phyloP scores from a whole-genome alignment of 352 stramenopile genomes.

The Pythium biforme region DNA sequence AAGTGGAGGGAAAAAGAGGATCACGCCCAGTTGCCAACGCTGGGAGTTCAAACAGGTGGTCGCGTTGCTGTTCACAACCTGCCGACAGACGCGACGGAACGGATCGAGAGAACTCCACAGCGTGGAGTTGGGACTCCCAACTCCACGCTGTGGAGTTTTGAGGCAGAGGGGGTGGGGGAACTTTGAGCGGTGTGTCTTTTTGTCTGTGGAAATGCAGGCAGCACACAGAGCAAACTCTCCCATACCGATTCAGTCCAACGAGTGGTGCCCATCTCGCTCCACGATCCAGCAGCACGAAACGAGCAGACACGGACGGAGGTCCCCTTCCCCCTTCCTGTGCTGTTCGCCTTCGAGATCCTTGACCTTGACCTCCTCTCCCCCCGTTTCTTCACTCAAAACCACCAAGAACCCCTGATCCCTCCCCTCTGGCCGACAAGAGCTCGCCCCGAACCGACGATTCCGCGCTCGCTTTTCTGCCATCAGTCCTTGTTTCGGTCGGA shows the following conservation, averaged over 20 bases:
- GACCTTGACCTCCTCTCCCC: not conserved
- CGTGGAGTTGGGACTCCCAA: no score
- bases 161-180: not conserved
- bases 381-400: not conserved
- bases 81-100: not conserved
- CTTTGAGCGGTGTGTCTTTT: no score
- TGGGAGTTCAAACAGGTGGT: slow-evolving; percentile 1
- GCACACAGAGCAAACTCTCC: not conserved
- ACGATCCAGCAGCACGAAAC: not conserved
- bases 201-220: no score
- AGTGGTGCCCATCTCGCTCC: not conserved
- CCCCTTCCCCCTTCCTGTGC: slow-evolving; percentile 2
- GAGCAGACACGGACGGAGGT: slow-evolving; percentile 6
- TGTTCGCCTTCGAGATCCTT: not conserved
- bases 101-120: not conserved
- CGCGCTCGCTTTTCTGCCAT: not conserved
- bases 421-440: no score
- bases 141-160: no score
- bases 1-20: not conserved
- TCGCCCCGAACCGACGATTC: not conserved
- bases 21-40: not conserved
- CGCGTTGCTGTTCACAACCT: not conserved
- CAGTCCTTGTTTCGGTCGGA: slow-evolving; percentile 19
- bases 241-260: not conserved
- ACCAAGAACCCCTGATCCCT: not conserved